Evolutionary conservation across 371 early-diverging fungal genomes (phyloP).

Genomic region (Syncephalastrum racemosum): DNA sequence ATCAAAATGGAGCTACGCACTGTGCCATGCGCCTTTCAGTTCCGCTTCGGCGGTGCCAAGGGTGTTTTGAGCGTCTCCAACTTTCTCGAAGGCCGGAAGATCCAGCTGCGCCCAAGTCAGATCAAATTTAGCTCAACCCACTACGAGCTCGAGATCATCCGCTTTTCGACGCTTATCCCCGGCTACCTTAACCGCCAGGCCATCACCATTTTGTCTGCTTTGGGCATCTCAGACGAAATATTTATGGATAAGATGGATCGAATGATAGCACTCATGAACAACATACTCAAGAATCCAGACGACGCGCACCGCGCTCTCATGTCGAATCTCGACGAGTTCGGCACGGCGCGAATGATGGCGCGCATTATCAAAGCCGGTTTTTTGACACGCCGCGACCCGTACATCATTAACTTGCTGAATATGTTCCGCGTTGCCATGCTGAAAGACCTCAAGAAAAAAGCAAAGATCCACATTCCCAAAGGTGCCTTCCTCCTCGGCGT

Average conservation of each 20-base stretch:
- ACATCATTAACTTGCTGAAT: conserved; percentile 55
- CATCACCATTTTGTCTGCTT: conserved; percentile 63
- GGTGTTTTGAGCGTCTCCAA: conserved; percentile 60
- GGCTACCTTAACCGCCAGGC: conserved; percentile 76
- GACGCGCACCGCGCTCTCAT: conserved; percentile 50
- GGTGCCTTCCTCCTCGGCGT: conserved; percentile 77
- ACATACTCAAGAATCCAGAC: conserved; percentile 38
- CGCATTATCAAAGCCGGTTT: conserved; percentile 63
- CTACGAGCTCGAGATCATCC: conserved; percentile 62
- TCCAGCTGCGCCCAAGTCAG: conserved; percentile 68
- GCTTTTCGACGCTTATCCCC: conserved; percentile 52
- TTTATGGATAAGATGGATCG: conserved; percentile 51
- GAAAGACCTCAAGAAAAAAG: conserved; percentile 67
- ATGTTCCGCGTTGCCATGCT: conserved; percentile 55
- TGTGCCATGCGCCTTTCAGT: conserved; percentile 77
- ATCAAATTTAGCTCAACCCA: conserved; percentile 67
- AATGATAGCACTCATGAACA: conserved; percentile 45
- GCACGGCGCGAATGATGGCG: conserved; percentile 49
- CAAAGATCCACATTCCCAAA: conserved; percentile 66
- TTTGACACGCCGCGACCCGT: conserved; percentile 52
- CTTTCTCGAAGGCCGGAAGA: conserved; percentile 18
- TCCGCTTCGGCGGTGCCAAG: conserved; percentile 82
- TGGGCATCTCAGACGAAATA: conserved; percentile 62
- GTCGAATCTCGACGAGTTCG: conserved; percentile 57
- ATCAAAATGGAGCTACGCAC: conserved; percentile 45